Percentiles rank a stretch among this genome's conserved stretches.
Conservation (phyloP, 1,284 basidiomycete species). For the Chalciporus sp. region DNA sequence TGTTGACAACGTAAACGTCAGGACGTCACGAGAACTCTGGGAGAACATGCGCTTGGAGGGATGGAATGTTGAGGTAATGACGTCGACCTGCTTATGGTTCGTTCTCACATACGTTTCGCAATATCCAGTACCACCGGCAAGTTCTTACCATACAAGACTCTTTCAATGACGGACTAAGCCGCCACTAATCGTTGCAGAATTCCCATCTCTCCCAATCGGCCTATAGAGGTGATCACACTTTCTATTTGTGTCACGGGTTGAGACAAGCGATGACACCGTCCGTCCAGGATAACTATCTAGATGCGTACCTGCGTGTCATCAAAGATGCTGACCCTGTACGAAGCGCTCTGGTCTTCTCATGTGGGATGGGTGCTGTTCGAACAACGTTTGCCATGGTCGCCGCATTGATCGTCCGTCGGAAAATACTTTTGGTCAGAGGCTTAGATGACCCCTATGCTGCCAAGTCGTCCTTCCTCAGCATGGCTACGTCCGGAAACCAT, state of each 20-base stretch:
- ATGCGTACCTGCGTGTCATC: conserved; percentile 88
- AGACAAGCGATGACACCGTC: conserved; percentile 11
- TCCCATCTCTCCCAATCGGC: conserved; percentile 89
- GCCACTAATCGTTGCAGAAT: conserved; percentile 54
- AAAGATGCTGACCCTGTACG: conserved; percentile 78
- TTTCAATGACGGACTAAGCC: conserved; percentile 8
- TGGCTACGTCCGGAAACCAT: conserved; percentile 14
- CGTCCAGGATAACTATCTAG: conserved; percentile 86
- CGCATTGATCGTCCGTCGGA: conserved; percentile 85
- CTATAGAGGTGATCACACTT: conserved; percentile 65
- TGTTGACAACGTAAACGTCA: conserved; percentile 83
- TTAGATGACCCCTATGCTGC: conserved; percentile 74
- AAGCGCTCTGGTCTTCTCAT: conserved; percentile 92
- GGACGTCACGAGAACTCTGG: conserved; percentile 90
- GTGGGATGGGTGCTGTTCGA: conserved; percentile 95
- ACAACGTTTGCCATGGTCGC: conserved; percentile 98
- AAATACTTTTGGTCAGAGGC: conserved; percentile 81
- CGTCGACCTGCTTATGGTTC: background rate
- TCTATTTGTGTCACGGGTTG: background rate
- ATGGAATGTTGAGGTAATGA: conserved; percentile 82
- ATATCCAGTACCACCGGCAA: conserved; percentile 62
- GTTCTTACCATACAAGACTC: conserved; percentile 12
- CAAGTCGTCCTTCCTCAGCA: conserved; percentile 32
- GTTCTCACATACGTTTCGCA: conserved; percentile 4
- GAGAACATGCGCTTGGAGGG: conserved; percentile 77